phyloP scores from a whole-genome alignment of 495 filamentous ascomycete genomes.

The Neurospora tetrasperma region DNA sequence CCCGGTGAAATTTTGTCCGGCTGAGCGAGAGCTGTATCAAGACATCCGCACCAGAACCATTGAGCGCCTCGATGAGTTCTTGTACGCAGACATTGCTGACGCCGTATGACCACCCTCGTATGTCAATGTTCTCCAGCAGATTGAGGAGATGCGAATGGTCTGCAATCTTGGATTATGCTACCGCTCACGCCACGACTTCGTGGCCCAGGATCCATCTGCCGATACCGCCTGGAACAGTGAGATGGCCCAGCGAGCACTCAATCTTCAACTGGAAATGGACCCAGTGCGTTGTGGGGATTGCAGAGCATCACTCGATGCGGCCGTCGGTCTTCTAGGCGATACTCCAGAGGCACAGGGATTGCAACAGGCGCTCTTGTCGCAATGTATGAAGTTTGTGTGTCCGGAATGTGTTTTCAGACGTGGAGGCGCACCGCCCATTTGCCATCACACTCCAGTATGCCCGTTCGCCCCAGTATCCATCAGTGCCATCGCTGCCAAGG shows the following conservation, averaged over 20 bases:
- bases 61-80: slow-evolving; percentile 15
- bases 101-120: slow-evolving; percentile 1
- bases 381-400: slow-evolving; percentile 15
- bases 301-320: neutral
- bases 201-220: neutral
- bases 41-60: slow-evolving; percentile 12
- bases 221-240: slow-evolving; percentile 8
- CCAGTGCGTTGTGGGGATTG: neutral
- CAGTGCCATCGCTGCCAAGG: neutral
- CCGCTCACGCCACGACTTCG: slow-evolving; percentile 9
- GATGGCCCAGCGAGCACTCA: slow-evolving; percentile 18
- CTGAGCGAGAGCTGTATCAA: slow-evolving; percentile 24
- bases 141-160: slow-evolving; percentile 31
- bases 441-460: slow-evolving; percentile 19
- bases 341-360: neutral
- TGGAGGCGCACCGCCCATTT: neutral
- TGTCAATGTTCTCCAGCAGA: slow-evolving; percentile 30
- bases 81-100: neutral
- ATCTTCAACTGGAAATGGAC: slow-evolving; percentile 13
- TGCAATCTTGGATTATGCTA: slow-evolving; percentile 32
- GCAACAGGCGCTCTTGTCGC: slow-evolving; percentile 5
- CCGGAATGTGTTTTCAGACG: slow-evolving; percentile 4
- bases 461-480: slow-evolving; percentile 13
- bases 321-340: slow-evolving; percentile 1
- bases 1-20: slow-evolving; percentile 19